phyloP scores from a whole-genome alignment of 2,329 filamentous ascomycete genomes.

The Rhynchosporium graminicola region DNA sequence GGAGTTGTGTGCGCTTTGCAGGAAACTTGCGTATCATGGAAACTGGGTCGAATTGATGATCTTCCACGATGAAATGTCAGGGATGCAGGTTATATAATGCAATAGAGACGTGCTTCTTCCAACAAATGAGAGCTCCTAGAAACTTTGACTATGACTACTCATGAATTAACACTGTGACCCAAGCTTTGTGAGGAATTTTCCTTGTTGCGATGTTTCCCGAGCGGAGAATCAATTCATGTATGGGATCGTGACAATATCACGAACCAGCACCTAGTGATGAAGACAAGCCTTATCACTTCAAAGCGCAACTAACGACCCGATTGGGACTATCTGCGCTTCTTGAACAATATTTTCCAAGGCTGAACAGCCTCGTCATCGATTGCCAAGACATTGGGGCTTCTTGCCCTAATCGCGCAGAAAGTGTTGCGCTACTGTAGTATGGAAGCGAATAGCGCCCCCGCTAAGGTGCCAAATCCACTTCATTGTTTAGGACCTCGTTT shows the following conservation, averaged over 20 bases:
- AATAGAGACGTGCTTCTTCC: constrained; percentile 41
- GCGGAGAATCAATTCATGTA: too few species aligned
- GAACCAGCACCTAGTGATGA: too few species aligned
- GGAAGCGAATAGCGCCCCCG: constrained; percentile 18
- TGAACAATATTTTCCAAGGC: not conserved
- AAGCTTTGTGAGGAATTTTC: too few species aligned
- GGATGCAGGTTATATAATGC: constrained; percentile 36
- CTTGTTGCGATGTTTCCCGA: too few species aligned
- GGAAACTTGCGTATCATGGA: constrained; percentile 36
- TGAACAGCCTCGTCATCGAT: constrained; percentile 4
- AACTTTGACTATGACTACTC: not conserved
- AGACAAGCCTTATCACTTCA: not conserved
- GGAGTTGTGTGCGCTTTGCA: constrained; percentile 38
- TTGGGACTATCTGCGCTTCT: not conserved
- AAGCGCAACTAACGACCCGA: not conserved
- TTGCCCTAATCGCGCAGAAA: constrained; percentile 16
- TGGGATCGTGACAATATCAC: too few species aligned
- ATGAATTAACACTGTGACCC: not conserved
- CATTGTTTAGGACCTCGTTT: constrained; percentile 19
- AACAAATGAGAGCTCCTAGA: constrained; percentile 14
- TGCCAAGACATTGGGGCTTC: constrained; percentile 6
- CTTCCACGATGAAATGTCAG: constrained; percentile 31
- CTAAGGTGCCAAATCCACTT: constrained; percentile 25
- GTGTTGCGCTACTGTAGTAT: constrained; percentile 7
- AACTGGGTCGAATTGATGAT: constrained; percentile 28